Conservation (phyloP, 192 early-diverging fungal species). For the Coemansia sp. region DNA sequence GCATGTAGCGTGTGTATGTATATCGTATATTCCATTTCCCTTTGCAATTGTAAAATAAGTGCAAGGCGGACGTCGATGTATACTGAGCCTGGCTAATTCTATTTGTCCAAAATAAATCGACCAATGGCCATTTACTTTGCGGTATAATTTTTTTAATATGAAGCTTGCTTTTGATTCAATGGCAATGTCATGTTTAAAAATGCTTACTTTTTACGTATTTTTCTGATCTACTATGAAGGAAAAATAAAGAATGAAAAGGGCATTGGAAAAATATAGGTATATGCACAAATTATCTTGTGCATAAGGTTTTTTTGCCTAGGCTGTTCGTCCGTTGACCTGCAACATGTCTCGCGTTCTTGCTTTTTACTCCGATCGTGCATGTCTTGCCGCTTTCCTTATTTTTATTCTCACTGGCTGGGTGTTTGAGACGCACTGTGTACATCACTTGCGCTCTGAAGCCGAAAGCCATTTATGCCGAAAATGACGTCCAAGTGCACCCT, state of each 20-base stretch:
- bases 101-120: neutral
- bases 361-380: neutral
- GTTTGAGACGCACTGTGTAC: no score
- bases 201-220: constrained; percentile 1
- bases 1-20: neutral
- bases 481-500: constrained; percentile 1
- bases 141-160: neutral
- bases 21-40: constrained; percentile 2
- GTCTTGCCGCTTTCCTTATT: neutral
- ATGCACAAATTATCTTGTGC: constrained; percentile 22
- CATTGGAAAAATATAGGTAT: neutral
- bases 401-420: no score
- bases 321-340: constrained; percentile 1
- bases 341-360: constrained; percentile 1
- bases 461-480: constrained; percentile 1
- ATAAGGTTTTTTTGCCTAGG: constrained; percentile 5
- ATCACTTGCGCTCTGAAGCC: no score
- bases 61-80: neutral
- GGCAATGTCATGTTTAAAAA: neutral
- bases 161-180: neutral
- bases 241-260: neutral
- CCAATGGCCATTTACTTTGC: neutral
- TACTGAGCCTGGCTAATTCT: neutral
- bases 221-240: neutral
- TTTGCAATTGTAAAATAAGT: neutral